These are phyloP conservation scores for Phytophthora crassamura DNA, from an alignment of 352 stramenopile species.

Conservation along the genomic window DNA sequence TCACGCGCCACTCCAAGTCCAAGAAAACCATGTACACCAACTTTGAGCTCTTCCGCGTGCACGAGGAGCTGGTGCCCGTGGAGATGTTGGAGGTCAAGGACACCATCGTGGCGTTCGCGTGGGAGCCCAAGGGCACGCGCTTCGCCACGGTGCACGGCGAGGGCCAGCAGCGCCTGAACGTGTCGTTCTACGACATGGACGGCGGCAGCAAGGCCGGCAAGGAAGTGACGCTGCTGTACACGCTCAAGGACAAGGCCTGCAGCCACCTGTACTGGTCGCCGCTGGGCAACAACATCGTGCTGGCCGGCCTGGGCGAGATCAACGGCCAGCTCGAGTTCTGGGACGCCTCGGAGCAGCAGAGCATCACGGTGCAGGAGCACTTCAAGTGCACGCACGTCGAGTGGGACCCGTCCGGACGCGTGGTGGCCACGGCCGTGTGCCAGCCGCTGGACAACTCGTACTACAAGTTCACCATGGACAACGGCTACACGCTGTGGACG, in stretches of 20 bases:
- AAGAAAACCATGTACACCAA: constrained; percentile 99
- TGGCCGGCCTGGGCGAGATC: constrained; percentile 95
- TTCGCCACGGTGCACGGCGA: constrained; percentile 98
- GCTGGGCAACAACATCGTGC: constrained; percentile 92
- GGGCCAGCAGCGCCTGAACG: constrained; percentile 89
- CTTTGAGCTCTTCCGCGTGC: constrained; percentile 98
- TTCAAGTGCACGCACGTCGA: constrained; percentile 98
- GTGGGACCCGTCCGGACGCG: constrained; percentile 97
- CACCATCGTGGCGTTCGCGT: constrained; percentile 95
- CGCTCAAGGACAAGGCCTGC: constrained; percentile 94
- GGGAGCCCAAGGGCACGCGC: constrained; percentile 95
- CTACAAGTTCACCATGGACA: constrained; percentile 99
- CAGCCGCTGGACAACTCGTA: constrained; percentile 95
- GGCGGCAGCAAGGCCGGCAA: constrained; percentile 64
- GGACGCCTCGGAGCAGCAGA: constrained; percentile 96
- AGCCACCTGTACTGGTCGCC: constrained; percentile 98
- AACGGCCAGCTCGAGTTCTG: constrained; percentile 98
- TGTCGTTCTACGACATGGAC: constrained; percentile 98
- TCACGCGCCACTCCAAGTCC: constrained; percentile 89
- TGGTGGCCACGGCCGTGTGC: constrained; percentile 95
- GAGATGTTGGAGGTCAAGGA: constrained; percentile 99
- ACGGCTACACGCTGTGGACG: constrained; percentile 98
- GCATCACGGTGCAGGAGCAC: constrained; percentile 96
- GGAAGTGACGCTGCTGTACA: constrained; percentile 96
- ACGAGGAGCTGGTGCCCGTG: constrained; percentile 95